Conservation (phyloP, 73 alveolate genomes). For the Paramecium caudatum region DNA sequence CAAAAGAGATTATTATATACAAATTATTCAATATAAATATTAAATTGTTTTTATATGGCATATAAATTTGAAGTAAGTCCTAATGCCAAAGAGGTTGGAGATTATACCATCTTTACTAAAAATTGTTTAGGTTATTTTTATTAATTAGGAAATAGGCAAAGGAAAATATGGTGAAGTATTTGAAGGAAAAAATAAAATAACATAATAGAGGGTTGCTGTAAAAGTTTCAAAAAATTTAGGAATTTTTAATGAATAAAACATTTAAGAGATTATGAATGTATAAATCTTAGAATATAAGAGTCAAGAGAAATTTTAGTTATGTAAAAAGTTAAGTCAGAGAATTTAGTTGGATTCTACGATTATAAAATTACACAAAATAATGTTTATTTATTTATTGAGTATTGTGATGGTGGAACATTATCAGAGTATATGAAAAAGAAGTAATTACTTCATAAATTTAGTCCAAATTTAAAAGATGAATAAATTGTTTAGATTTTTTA, state of each 20-base stretch:
- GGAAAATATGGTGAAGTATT: constrained; percentile 43
- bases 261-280: neutral
- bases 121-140: neutral
- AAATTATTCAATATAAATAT: too few relatives aligned
- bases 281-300: neutral
- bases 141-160: constrained; percentile 2
- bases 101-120: neutral
- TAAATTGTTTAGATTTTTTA: constrained; percentile 80
- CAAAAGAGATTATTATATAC: too few relatives aligned
- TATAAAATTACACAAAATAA: constrained; percentile 55
- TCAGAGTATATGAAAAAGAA: constrained; percentile 72
- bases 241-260: neutral
- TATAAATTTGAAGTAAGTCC: neutral
- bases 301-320: constrained; percentile 76
- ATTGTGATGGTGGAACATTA: constrained; percentile 79
- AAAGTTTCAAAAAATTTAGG: neutral
- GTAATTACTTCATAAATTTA: neutral
- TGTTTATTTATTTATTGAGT: constrained; percentile 76
- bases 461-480: constrained; percentile 79
- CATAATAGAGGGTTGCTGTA: constrained; percentile 4
- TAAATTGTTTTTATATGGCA: too few relatives aligned
- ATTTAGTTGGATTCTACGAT: constrained; percentile 77
- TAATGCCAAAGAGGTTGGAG: neutral
- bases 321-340: constrained; percentile 73
- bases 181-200: neutral